These are phyloP conservation scores for Claviceps sp. DNA, from an alignment of 2,329 filamentous ascomycete genomes.

Conservation along the genomic window DNA sequence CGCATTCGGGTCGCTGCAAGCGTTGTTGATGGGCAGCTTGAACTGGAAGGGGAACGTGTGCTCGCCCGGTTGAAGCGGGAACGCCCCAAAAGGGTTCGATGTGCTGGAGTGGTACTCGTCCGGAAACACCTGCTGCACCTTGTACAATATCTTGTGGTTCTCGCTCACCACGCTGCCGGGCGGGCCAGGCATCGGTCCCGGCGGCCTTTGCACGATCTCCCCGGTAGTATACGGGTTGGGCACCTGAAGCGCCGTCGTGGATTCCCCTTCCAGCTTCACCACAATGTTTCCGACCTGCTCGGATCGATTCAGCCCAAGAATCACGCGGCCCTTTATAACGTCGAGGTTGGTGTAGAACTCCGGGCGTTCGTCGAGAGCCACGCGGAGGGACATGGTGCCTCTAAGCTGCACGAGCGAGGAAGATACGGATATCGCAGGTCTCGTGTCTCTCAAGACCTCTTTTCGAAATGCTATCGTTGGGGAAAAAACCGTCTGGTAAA, in stretches of 20 bases:
- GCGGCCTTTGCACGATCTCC: constrained; percentile 22
- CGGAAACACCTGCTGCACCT: constrained; percentile 59
- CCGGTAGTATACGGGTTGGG: constrained; percentile 29
- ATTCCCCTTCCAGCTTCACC: constrained; percentile 75
- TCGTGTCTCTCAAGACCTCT: not conserved
- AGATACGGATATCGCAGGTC: not conserved
- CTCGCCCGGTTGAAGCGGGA: constrained; percentile 52
- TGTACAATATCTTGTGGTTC: constrained; percentile 64
- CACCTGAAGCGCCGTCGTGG: constrained; percentile 49
- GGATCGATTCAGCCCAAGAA: constrained; percentile 46
- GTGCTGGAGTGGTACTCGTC: constrained; percentile 31
- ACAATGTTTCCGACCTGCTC: constrained; percentile 61
- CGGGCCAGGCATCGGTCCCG: constrained; percentile 17
- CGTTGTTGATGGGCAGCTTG: constrained; percentile 66
- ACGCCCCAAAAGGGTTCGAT: constrained; percentile 31
- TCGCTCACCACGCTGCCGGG: constrained; percentile 36
- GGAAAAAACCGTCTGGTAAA: not conserved
- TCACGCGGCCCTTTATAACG: constrained; percentile 48
- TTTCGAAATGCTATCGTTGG: too few relatives aligned
- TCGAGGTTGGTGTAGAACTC: constrained; percentile 74
- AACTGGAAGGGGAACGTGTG: constrained; percentile 70
- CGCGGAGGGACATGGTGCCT: constrained; percentile 49
- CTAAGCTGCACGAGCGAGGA: not conserved
- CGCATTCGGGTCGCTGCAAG: constrained; percentile 42
- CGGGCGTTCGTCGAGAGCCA: constrained; percentile 52